Evolutionary conservation across 2,329 filamentous ascomycete species (phyloP), one percentile per base, ranked within the genome.

Genomic region (Aspergillus brasiliensis): DNA sequence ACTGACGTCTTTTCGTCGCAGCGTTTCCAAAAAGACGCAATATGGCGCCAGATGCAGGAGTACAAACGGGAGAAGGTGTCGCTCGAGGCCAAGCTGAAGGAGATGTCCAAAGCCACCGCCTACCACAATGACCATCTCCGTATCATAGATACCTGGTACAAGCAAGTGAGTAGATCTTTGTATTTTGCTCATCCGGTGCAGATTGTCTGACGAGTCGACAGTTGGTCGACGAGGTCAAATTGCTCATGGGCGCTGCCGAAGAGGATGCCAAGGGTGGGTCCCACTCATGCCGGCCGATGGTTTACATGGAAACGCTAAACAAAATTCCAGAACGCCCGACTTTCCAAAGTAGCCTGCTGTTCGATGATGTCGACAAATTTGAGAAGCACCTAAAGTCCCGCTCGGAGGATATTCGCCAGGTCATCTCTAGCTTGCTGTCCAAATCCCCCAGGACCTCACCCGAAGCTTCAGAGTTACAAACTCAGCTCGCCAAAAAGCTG

Each of bases 31-130:
- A 99, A 98, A 80, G 95, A 97, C 81, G 95, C 95, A 65, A 97
- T 99, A 75, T 89, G 91, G 71, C 91, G 96, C 60, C 94, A 97
- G 80, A 97, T 99, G 92, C 91, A 92, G 74, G 95, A 98, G 78
- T 97, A 96, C 78, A 97, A 96, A 79, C 88, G 95, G 69, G 92
- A 96, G 75, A 93, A 92, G 74, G 83, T 85, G 59, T 90, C 90
- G 42, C 81, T 96, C 63, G 93, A 98, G 80, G 83, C 86, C 60
- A 90, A 91, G 72, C 82, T 97, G 62, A 89, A 89, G 72, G 91
- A 96, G 66, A 81, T 96, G 64, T 86, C 91, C 65, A 92, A 92
- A 74, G 86, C 87, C 71, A 86, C 90, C 28, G 84, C 86, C 63
- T 88, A 95, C 77, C 92, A 98, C 78, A 92, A 98, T 78, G 92